These are phyloP conservation scores for Fraxinus floribunda DNA, from an alignment of 305 asterid genomes.

Conservation along the genomic window DNA sequence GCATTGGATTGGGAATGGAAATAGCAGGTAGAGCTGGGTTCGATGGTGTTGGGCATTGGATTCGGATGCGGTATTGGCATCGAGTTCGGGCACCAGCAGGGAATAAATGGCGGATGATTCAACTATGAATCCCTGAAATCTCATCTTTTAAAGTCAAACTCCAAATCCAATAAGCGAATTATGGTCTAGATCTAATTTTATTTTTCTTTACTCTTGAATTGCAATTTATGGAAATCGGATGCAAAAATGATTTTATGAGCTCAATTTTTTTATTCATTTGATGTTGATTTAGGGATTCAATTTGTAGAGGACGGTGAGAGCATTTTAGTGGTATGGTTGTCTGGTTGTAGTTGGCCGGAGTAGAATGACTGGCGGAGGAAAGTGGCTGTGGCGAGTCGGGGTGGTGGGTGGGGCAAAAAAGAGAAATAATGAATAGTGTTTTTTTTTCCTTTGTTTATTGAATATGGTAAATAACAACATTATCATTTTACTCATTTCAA, in stretches of 20 bases:
- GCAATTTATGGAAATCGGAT: background rate
- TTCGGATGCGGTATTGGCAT: constrained; percentile 76
- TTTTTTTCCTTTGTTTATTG: too few species aligned
- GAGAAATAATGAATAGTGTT: too few species aligned
- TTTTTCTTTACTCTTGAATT: background rate
- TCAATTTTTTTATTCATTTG: background rate
- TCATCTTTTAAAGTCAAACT: constrained; percentile 27
- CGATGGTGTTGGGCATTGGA: constrained; percentile 64
- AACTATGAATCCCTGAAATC: constrained; percentile 48
- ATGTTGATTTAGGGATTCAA: too few species aligned
- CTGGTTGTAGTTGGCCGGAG: too few species aligned
- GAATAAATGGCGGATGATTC: constrained; percentile 54
- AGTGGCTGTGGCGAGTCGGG: too few species aligned
- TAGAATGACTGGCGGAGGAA: too few species aligned
- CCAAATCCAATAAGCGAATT: constrained; percentile 39
- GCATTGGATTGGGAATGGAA: constrained; percentile 71
- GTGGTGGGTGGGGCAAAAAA: too few species aligned
- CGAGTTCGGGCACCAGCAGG: constrained; percentile 73
- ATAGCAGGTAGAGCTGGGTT: constrained; percentile 58
- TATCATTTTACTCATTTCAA: too few species aligned
- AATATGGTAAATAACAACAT: too few species aligned
- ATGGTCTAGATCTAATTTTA: constrained; percentile 30
- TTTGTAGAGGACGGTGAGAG: too few species aligned
- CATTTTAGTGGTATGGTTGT: too few species aligned
- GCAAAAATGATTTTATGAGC: background rate